phyloP scores from a whole-genome alignment of 768 basidiomycete genomes.

The Auriscalpium orientale region DNA sequence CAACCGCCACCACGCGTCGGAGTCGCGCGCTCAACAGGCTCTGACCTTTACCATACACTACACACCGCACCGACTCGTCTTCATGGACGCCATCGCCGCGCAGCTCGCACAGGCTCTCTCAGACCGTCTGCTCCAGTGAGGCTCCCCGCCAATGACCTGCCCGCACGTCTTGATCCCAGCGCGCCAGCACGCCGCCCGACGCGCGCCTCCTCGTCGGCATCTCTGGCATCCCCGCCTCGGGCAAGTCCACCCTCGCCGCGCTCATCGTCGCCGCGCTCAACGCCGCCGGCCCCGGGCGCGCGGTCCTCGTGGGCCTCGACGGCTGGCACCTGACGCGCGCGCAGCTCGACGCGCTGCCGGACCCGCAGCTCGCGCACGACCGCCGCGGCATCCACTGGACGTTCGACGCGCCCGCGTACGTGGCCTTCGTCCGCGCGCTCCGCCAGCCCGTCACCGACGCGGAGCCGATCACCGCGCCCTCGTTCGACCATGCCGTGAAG shows the following conservation, averaged over 20 bases:
- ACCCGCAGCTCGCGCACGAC: conserved; percentile 71
- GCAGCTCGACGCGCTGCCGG: conserved; percentile 66
- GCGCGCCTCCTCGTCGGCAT: conserved; percentile 63
- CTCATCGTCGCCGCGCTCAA: conserved; percentile 52
- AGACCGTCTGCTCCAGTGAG: background rate
- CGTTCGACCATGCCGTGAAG: conserved; percentile 83
- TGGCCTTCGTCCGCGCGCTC: conserved; percentile 54
- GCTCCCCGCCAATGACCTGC: background rate
- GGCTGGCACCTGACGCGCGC: conserved; percentile 88
- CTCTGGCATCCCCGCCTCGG: conserved; percentile 76
- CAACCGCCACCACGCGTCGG: too few relatives aligned
- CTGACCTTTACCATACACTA: too few relatives aligned
- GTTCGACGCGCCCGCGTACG: conserved; percentile 72
- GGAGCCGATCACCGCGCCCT: conserved; percentile 53
- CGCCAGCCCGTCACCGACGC: conserved; percentile 27
- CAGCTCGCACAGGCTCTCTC: background rate
- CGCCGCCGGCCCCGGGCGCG: conserved; percentile 19
- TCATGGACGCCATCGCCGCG: background rate
- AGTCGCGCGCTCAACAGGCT: too few relatives aligned
- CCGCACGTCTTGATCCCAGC: background rate
- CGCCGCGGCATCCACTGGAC: conserved; percentile 88
- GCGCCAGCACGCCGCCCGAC: conserved; percentile 18
- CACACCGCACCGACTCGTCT: background rate
- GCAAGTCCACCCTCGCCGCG: conserved; percentile 73
- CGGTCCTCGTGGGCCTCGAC: conserved; percentile 73